Percentiles rank a stretch among this genome's conserved stretches.
These are phyloP conservation scores for Saccharomycopsis fodiens DNA, from an alignment of 805 yeast genomes.

Conservation along the genomic window DNA sequence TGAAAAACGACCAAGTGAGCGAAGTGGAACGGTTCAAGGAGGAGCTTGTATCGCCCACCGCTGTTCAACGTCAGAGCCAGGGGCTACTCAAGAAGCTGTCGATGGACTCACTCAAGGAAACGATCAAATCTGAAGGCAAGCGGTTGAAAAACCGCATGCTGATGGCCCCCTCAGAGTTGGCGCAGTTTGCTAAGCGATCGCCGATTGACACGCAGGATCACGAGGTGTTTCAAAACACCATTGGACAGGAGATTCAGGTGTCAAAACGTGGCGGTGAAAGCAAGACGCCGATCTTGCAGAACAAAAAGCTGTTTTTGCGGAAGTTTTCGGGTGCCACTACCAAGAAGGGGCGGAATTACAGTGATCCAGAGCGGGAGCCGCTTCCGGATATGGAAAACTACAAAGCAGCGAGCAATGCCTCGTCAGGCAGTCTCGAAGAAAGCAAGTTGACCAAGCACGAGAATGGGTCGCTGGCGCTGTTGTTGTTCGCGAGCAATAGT, in stretches of 20 bases:
- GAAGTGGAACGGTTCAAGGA: constrained; percentile 5
- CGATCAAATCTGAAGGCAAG: constrained; percentile 16
- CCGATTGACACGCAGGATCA: not conserved
- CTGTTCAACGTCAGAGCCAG: constrained; percentile 11
- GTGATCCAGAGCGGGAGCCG: constrained; percentile 1
- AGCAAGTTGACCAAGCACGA: constrained; percentile 4
- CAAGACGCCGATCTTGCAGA: constrained; percentile 6
- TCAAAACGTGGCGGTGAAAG: constrained; percentile 3
- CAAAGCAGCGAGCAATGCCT: constrained; percentile 4
- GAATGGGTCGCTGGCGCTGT: constrained; percentile 4
- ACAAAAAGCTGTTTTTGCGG: constrained; percentile 18
- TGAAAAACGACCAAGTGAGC: not conserved
- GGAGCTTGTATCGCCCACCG: constrained; percentile 17
- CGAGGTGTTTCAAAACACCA: constrained; percentile 3
- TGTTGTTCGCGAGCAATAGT: not conserved
- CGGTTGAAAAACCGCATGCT: constrained; percentile 11
- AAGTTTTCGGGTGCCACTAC: constrained; percentile 13
- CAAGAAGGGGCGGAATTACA: constrained; percentile 2
- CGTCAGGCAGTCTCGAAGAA: constrained; percentile 12
- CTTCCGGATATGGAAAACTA: not conserved
- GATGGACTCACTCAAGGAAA: constrained; percentile 17
- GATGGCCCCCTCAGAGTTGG: not conserved
- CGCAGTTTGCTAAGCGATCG: not conserved
- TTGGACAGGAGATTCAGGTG: constrained; percentile 18
- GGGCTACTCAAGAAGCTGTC: constrained; percentile 11